phyloP scores from a whole-genome alignment of 306 rosid species.

The Ziziphus jujuba region DNA sequence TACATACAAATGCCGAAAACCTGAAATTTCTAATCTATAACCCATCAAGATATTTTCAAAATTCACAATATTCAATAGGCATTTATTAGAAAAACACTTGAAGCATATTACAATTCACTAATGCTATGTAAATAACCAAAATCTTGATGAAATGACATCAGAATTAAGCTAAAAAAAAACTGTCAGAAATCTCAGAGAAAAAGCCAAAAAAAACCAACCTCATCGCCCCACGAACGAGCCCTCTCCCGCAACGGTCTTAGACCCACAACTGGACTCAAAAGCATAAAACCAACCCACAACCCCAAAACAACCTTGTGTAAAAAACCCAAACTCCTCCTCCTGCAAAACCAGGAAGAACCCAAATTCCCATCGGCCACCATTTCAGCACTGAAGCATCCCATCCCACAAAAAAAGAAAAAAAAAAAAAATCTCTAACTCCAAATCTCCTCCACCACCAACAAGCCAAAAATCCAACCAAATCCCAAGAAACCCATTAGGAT shows the following conservation, averaged over 20 bases:
- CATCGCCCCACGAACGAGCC: constrained; percentile 91
- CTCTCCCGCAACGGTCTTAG: constrained; percentile 90
- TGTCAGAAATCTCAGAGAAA: not conserved
- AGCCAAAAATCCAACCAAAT: constrained; percentile 27
- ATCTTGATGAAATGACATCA: not conserved
- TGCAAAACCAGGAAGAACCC: constrained; percentile 32
- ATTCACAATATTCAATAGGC: not conserved
- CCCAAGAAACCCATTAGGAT: constrained; percentile 45
- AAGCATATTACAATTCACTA: not conserved
- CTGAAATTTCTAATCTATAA: not conserved
- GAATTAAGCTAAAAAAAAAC: constrained; percentile 7
- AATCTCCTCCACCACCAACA: constrained; percentile 18
- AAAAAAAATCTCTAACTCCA: constrained; percentile 40
- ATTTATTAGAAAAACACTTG: no score
- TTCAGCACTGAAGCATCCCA: constrained; percentile 37
- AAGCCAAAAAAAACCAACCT: constrained; percentile 81
- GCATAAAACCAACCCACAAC: constrained; percentile 39
- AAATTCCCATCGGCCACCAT: constrained; percentile 46
- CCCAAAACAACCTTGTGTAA: constrained; percentile 40
- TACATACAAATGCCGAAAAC: not conserved
- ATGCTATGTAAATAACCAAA: not conserved
- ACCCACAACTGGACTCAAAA: constrained; percentile 60
- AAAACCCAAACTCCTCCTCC: constrained; percentile 38
- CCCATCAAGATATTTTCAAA: constrained; percentile 2
- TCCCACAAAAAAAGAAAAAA: constrained; percentile 17